Evolutionary conservation across 139 green algal genomes (phyloP).

Genomic region (Marvania coccoides): DNA sequence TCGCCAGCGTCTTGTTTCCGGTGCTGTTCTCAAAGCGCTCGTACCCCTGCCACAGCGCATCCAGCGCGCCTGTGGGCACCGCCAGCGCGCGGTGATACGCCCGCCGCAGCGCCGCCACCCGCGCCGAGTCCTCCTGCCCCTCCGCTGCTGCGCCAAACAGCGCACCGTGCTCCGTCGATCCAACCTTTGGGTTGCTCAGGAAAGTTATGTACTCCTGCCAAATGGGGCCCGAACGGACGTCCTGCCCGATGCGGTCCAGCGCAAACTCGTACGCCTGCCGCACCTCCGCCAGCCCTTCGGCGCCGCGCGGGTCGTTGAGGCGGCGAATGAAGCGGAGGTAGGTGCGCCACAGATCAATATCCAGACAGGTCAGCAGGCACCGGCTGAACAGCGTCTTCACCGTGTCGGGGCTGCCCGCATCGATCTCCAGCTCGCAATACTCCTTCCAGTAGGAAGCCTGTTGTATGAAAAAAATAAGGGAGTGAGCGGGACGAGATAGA

Average conservation of each 20-base stretch:
- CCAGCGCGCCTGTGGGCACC: constrained; percentile 63
- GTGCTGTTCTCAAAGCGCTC: constrained; percentile 72
- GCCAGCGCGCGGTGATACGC: constrained; percentile 67
- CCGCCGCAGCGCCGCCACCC: constrained; percentile 52
- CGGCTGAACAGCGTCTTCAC: constrained; percentile 71
- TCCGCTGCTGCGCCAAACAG: constrained; percentile 47
- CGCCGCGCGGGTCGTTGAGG: constrained; percentile 41
- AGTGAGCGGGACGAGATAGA: background rate
- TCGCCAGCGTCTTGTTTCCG: constrained; percentile 41
- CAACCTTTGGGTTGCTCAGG: constrained; percentile 49
- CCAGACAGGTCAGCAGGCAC: constrained; percentile 68
- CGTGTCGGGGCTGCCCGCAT: constrained; percentile 11
- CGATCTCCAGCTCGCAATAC: constrained; percentile 57
- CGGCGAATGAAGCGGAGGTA: constrained; percentile 80
- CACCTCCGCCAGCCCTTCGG: constrained; percentile 54
- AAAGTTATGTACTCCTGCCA: constrained; percentile 83
- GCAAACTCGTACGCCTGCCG: constrained; percentile 77
- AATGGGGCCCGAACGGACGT: constrained; percentile 53
- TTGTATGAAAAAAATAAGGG: background rate
- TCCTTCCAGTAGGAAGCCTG: constrained; percentile 54
- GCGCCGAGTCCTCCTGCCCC: constrained; percentile 47
- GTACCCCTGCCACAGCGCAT: constrained; percentile 81
- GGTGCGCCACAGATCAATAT: constrained; percentile 64
- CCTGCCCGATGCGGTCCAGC: constrained; percentile 70
- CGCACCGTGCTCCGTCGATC: constrained; percentile 46